These are phyloP conservation scores for Calonectria leucothoes DNA, from an alignment of 2,329 filamentous ascomycete species.

Conservation along the genomic window DNA sequence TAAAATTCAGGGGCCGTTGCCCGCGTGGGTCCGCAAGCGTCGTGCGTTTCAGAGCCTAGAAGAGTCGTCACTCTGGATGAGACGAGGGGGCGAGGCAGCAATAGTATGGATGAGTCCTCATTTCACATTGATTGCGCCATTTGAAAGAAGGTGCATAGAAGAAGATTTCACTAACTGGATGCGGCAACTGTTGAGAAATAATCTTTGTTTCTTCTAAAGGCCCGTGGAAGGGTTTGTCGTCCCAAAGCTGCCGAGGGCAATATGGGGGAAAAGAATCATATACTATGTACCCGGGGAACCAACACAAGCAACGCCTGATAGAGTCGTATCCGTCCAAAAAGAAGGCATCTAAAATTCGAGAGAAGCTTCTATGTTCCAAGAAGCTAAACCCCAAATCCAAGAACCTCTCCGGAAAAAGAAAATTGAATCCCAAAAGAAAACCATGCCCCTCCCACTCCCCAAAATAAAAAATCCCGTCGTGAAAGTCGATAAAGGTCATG, in stretches of 20 bases:
- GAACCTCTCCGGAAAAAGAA: neutral
- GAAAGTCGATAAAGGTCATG: neutral
- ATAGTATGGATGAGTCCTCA: neutral
- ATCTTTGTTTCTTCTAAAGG: neutral
- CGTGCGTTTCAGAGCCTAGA: neutral
- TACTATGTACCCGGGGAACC: neutral
- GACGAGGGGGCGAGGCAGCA: neutral
- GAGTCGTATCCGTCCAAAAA: neutral
- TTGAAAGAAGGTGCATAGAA: neutral
- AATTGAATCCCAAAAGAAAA: neutral
- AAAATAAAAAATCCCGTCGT: neutral
- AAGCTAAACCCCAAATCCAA: neutral
- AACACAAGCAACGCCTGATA: neutral
- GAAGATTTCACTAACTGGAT: neutral
- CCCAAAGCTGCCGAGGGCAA: neutral
- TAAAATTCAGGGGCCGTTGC: slow-evolving; percentile 4
- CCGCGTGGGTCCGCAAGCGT: neutral
- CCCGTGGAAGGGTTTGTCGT: neutral
- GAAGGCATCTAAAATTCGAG: neutral
- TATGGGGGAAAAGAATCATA: neutral
- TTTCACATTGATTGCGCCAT: neutral
- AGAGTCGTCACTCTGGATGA: neutral
- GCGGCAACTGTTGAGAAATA: neutral
- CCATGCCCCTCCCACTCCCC: too few species aligned
- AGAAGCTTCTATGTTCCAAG: neutral